Percentiles rank a stretch among this genome's conserved stretches.
phyloP scores from a whole-genome alignment of 345 rosid genomes.

The Camelina hispida region DNA sequence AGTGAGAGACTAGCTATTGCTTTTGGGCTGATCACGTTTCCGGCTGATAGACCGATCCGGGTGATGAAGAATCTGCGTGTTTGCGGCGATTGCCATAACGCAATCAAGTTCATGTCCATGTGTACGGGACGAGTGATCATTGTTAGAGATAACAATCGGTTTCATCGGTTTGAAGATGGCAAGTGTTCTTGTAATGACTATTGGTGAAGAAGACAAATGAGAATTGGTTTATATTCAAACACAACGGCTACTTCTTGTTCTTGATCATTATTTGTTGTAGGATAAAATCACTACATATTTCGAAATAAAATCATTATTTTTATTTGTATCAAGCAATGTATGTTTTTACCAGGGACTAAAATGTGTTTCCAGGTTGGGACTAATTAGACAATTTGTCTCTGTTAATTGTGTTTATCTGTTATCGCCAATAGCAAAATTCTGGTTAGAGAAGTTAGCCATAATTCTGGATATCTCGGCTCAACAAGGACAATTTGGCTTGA shows the following conservation, averaged over 20 bases:
- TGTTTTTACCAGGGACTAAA: neutral
- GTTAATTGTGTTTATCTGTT: too few species aligned
- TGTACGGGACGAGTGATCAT: slow-evolving; percentile 81
- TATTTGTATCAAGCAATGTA: neutral
- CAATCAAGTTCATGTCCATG: slow-evolving; percentile 80
- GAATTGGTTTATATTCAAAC: slow-evolving; percentile 4
- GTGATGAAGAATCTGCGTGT: slow-evolving; percentile 87
- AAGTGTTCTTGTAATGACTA: slow-evolving; percentile 89
- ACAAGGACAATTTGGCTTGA: too few species aligned
- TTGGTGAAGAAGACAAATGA: slow-evolving; percentile 57
- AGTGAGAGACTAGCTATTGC: slow-evolving; percentile 88
- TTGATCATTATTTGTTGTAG: neutral
- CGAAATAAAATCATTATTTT: neutral
- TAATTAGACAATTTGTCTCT: too few species aligned
- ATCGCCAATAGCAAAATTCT: too few species aligned
- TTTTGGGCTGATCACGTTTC: slow-evolving; percentile 68
- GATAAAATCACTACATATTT: neutral
- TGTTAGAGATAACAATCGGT: slow-evolving; percentile 81
- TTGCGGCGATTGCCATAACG: slow-evolving; percentile 90
- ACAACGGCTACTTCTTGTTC: neutral
- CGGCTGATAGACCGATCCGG: slow-evolving; percentile 67
- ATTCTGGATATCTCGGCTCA: too few species aligned
- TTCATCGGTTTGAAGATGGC: slow-evolving; percentile 84
- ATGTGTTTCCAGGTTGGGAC: too few species aligned
- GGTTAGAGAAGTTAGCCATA: too few species aligned